Evolutionary conservation across 1,284 basidiomycete species (phyloP).

Genomic region (Dichomitus squalens): DNA sequence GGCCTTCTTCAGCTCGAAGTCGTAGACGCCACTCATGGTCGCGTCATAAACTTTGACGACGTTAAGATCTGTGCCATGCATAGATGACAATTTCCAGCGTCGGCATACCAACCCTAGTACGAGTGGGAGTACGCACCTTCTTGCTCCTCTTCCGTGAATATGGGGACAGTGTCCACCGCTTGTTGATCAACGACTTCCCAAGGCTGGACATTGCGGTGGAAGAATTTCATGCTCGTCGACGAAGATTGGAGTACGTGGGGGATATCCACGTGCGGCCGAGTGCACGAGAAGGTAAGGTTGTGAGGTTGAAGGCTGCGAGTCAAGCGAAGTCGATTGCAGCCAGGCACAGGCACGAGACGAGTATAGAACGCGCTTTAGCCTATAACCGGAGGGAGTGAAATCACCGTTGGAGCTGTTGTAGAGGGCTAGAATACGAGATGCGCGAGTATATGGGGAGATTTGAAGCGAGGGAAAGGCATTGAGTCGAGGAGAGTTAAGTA

Average conservation of each 20-base stretch:
- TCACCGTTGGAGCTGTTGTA: too few species aligned
- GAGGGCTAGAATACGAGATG: too few species aligned
- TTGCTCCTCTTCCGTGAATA: conserved; percentile 50
- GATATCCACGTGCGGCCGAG: too few species aligned
- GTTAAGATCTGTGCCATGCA: conserved; percentile 57
- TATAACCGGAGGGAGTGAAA: too few species aligned
- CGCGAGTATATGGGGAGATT: too few species aligned
- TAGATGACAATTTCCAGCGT: background rate
- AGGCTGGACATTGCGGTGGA: conserved; percentile 55
- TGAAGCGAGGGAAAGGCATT: too few species aligned
- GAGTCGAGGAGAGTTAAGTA: too few species aligned
- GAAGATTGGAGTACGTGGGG: background rate
- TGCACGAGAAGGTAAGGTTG: too few species aligned
- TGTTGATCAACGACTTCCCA: conserved; percentile 79
- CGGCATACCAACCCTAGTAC: background rate
- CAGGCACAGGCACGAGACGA: too few species aligned
- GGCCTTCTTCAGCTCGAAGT: conserved; percentile 49
- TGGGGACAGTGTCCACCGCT: conserved; percentile 62
- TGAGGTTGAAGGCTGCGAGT: too few species aligned
- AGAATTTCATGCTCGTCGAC: conserved; percentile 36
- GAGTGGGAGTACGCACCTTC: conserved; percentile 47
- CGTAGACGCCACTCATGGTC: conserved; percentile 60
- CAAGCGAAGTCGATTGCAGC: too few species aligned
- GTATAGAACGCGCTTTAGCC: too few species aligned
- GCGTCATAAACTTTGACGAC: conserved; percentile 51